Percentiles rank a stretch among this genome's conserved stretches.
Conservation (phyloP, 2,329 filamentous ascomycete species). For the Mycosphaerelloides madeirae region DNA sequence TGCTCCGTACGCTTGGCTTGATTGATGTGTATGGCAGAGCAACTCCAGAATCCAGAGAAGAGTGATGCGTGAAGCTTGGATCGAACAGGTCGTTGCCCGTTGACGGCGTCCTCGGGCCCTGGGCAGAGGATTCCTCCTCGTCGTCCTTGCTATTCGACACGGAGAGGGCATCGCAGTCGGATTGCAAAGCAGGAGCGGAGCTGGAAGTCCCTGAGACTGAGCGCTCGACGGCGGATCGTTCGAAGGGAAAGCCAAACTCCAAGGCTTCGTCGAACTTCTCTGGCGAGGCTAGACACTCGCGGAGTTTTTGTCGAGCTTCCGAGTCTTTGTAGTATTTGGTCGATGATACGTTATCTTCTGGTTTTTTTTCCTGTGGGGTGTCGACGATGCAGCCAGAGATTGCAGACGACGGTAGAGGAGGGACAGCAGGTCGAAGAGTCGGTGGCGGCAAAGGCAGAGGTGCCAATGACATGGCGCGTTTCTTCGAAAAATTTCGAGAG, state of each 20-base stretch:
- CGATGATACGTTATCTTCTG: conserved; percentile 3
- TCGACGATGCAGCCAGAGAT: neutral
- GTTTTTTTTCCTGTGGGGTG: neutral
- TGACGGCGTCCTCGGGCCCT: conserved; percentile 10
- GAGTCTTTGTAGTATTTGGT: conserved; percentile 78
- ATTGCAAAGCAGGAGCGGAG: conserved; percentile 1
- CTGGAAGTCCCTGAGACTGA: conserved; percentile 19
- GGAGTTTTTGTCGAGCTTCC: conserved; percentile 78
- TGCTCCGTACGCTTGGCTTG: conserved; percentile 10
- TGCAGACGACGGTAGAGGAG: conserved; percentile 5
- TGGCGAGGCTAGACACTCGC: conserved; percentile 79
- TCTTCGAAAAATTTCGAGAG: conserved; percentile 12
- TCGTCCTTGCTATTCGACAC: conserved; percentile 11
- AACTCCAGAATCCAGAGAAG: conserved; percentile 35
- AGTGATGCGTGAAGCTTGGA: conserved; percentile 21
- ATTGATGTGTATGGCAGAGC: conserved; percentile 10
- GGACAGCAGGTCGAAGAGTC: conserved; percentile 22
- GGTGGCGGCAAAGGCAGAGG: conserved; percentile 29
- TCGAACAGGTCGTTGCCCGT: conserved; percentile 6
- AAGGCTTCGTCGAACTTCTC: conserved; percentile 95
- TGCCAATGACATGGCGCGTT: conserved; percentile 21
- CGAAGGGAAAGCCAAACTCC: conserved; percentile 77
- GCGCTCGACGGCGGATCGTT: conserved; percentile 3
- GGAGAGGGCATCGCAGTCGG: conserved; percentile 11
- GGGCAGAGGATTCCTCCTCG: conserved; percentile 8